Evolutionary conservation across 2,329 filamentous ascomycete species (phyloP), one percentile per base, ranked within the genome.

Genomic region (Cytospora piceicola): DNA sequence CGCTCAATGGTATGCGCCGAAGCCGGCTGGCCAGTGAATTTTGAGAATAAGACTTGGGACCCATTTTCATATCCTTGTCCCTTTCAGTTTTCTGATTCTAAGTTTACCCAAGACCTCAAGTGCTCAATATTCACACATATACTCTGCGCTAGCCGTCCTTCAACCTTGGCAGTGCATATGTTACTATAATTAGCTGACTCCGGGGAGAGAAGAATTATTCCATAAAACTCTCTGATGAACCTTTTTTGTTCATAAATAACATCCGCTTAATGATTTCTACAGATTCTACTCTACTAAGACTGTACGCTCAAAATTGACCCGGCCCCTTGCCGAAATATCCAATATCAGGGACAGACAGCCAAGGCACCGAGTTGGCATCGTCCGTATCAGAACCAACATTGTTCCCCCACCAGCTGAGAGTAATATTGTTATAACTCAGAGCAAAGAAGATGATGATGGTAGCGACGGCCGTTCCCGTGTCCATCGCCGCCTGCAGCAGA

Each of bases 371-470:
- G 7, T 77, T 74, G 2, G 73, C 42, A 70, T 78, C 76, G 49
- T 74, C 71, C 0, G 75, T 77, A 63, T 77, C 68, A 0, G 72
- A 71, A 12, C 76, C 75, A 0, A 77, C 76, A 0, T 66, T 75
- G 30, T 76, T 77, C 1, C 75, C 75, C 75, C 75, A 77, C 75
- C 75, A 77, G 15, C 69, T 73, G 58, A 76, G 69, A 15, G 58
- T 71, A 29, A 74, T 69, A 27, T 70, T 69, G 29, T 75, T 71
- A 27, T 76, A 77, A 15, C 72, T 73, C 5, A 76, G 67, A 0
- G 72, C 73, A 58, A 75, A 75, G 65, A 76, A 76, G 29, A 76
- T 76, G 32, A 75, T 59, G 9, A 75, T 69, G 0, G 73, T 75
- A 1, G 72, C 73, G 4, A 76, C 64, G 0, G 75, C 74, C 1